Evolutionary conservation across 1,139 yeast genomes (phyloP).

Genomic region (Diutina neorugosa): DNA sequence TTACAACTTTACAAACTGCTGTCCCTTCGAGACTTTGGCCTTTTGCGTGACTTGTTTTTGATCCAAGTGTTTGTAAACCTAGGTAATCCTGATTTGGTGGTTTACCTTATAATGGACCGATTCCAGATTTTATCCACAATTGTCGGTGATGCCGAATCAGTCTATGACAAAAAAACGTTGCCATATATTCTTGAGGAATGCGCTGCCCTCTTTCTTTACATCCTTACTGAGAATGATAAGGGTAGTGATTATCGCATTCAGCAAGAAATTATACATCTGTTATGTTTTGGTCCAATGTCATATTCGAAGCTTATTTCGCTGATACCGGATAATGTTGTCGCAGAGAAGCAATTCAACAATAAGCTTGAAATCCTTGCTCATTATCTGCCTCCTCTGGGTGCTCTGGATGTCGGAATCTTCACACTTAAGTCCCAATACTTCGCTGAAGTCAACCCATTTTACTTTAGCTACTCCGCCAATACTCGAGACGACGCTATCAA

Average conservation of each 20-base stretch:
- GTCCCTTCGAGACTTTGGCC: conserved; percentile 79
- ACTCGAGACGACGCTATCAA: conserved; percentile 63
- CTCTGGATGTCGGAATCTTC: conserved; percentile 60
- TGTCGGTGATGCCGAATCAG: conserved; percentile 7
- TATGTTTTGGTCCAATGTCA: conserved; percentile 63
- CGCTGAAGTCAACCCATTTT: conserved; percentile 63
- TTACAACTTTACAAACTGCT: conserved; percentile 68
- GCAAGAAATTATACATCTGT: conserved; percentile 65
- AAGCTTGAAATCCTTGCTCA: conserved; percentile 48
- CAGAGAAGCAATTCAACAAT: conserved; percentile 65
- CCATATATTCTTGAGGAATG: conserved; percentile 71
- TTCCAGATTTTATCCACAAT: conserved; percentile 51
- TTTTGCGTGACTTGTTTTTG: conserved; percentile 61
- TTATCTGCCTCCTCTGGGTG: conserved; percentile 51
- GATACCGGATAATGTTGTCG: conserved; percentile 64
- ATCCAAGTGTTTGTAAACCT: conserved; percentile 54
- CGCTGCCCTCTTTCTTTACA: conserved; percentile 52
- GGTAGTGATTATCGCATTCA: conserved; percentile 40
- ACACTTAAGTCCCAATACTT: conserved; percentile 47
- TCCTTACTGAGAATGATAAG: conserved; percentile 59
- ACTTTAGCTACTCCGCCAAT: conserved; percentile 65
- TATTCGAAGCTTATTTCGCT: conserved; percentile 59
- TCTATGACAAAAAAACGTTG: conserved; percentile 34
- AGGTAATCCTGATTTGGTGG: conserved; percentile 44
- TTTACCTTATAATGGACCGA: conserved; percentile 50